Percentiles rank a stretch among this genome's conserved stretches.
phyloP scores from a whole-genome alignment of 2,329 filamentous ascomycete genomes.

The Nemania abortiva region DNA sequence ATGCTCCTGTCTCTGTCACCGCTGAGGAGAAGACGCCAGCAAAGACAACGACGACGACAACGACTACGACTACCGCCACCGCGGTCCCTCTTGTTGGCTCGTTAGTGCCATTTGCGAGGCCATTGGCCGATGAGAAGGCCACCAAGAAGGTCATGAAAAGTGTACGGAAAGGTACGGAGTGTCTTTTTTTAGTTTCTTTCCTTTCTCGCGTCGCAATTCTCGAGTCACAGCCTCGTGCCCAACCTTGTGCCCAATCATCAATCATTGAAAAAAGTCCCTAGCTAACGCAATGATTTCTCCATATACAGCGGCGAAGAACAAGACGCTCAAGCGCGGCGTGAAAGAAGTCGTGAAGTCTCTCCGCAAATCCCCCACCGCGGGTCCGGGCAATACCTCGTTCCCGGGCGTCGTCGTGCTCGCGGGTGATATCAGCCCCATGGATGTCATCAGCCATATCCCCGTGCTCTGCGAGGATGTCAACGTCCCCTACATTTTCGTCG shows the following conservation, averaged over 20 bases:
- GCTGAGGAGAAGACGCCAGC: constrained; percentile 19
- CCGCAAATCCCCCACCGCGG: constrained; percentile 84
- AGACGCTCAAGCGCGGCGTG: constrained; percentile 95
- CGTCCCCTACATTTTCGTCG: constrained; percentile 96
- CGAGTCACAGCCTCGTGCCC: background rate
- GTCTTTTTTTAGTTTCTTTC: constrained; percentile 24
- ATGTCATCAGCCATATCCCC: constrained; percentile 98
- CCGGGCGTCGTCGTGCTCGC: constrained; percentile 90
- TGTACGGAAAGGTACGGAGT: constrained; percentile 65
- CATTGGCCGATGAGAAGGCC: constrained; percentile 82
- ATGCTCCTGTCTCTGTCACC: constrained; percentile 58
- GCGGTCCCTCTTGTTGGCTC: constrained; percentile 65
- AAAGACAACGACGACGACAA: constrained; percentile 11
- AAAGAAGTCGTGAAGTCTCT: constrained; percentile 99
- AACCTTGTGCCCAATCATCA: background rate
- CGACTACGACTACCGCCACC: constrained; percentile 51
- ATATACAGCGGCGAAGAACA: constrained; percentile 87
- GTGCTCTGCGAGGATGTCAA: constrained; percentile 98
- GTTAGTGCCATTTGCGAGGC: constrained; percentile 85
- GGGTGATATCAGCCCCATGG: constrained; percentile 97
- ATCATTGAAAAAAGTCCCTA: background rate
- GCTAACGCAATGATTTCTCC: constrained; percentile 37
- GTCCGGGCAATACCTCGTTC: constrained; percentile 71
- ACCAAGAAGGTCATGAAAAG: constrained; percentile 72
- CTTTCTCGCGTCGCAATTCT: background rate